Evolutionary conservation across 164 flowering plant species (phyloP).

Genomic region (Vitis labrusca): DNA sequence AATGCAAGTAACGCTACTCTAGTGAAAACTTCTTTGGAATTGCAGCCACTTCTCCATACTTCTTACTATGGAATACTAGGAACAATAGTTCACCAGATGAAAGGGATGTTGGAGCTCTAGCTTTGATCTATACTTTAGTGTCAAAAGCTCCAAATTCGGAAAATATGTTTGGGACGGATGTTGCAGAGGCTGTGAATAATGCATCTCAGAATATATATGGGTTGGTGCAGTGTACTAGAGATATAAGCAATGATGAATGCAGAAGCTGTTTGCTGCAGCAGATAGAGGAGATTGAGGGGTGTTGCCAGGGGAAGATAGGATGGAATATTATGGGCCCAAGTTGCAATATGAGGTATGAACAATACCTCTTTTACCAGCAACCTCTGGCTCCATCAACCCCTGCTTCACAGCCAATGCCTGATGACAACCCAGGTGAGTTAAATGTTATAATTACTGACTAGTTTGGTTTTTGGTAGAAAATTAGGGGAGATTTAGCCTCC

Average conservation of each 20-base stretch:
- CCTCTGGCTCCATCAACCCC: constrained; percentile 4
- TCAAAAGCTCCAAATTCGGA: background rate
- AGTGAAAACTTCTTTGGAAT: constrained; percentile 4
- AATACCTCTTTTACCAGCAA: constrained; percentile 4
- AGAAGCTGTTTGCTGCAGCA: constrained; percentile 4
- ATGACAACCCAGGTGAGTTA: background rate
- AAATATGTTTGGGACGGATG: background rate
- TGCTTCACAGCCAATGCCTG: background rate
- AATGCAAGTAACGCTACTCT: constrained; percentile 28
- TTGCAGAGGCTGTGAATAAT: background rate
- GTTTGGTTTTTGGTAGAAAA: too few relatives aligned
- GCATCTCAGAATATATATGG: constrained; percentile 9
- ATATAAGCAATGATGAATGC: constrained; percentile 10
- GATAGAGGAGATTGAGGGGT: background rate
- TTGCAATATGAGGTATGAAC: constrained; percentile 13
- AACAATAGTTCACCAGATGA: constrained; percentile 7
- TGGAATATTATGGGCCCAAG: constrained; percentile 9
- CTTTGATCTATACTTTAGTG: background rate
- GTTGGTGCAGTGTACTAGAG: constrained; percentile 22
- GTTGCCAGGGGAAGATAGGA: constrained; percentile 13
- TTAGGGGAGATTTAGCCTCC: too few relatives aligned
- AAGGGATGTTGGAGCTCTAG: background rate
- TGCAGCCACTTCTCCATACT: background rate
- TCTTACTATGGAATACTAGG: background rate
- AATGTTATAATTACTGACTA: too few relatives aligned